Evolutionary conservation across 176 grass and related monocot species (phyloP), one percentile per base, ranked within the genome.

Genomic region (Puccinellia tenuiflora): DNA sequence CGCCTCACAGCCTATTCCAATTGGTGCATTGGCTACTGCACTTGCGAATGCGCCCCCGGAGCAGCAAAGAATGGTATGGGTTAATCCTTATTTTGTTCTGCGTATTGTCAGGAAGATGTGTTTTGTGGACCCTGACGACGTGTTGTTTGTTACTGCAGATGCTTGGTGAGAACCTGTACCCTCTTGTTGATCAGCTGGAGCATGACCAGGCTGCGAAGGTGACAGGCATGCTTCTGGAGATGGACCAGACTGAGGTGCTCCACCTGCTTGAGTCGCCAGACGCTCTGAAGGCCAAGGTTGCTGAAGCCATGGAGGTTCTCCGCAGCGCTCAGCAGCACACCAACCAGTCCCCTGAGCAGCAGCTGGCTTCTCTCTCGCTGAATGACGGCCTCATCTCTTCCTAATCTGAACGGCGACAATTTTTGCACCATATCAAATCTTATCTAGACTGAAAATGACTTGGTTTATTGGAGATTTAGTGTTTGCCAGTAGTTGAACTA

Each of bases 211-310:
- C 93, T 20, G 92, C 96, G 0, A 99, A 99, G 76, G 93, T 99
- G 5, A 99, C 96, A 3, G 96, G 96, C 34, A 99, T 99, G 96
- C 91, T 99, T 67, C 68, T 99, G 39, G 96, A 99, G 91, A 99
- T 99, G 96, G 96, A 99, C 57, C 92, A 94, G 86, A 92, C 89
- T 26, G 96, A 99, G 74, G 91, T 99, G 38, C 55, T 99, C 39
- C 92, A 99, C 84, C 81, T 99, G 76, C 80, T 99, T 0, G 96
- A 99, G 78, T 99, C 96, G 0, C 96, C 96, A 17, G 91, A 96
- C 6, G 93, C 91, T 37, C 83, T 99, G 10, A 99, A 92, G 82
- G 79, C 85, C 53, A 99, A 99, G 85, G 93, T 99, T 16, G 89
- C 85, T 29, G 96, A 99, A 81, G 96, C 96, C 17, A 94, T 96